These are phyloP conservation scores for Paecilomyces variotii DNA, from an alignment of 2,329 filamentous ascomycete genomes.

Conservation along the genomic window DNA sequence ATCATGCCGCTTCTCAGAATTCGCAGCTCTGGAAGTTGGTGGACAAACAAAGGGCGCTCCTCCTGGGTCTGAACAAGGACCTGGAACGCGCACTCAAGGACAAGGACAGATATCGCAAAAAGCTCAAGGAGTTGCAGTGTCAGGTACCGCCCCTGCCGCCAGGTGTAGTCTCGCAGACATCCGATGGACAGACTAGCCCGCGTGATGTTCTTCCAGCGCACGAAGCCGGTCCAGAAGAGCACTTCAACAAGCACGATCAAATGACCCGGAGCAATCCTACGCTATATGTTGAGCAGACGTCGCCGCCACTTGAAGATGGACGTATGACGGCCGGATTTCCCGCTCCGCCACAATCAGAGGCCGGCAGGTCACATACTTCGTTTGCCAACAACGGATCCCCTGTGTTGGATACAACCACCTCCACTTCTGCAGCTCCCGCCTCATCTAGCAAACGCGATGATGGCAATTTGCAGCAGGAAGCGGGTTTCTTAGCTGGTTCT, in stretches of 20 bases:
- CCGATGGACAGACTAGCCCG: neutral
- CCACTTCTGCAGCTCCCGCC: neutral
- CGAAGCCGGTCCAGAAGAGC: neutral
- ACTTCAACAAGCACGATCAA: neutral
- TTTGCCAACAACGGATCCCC: neutral
- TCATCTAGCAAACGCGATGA: neutral
- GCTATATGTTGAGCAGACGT: neutral
- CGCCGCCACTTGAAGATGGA: neutral
- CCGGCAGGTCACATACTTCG: neutral
- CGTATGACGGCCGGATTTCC: neutral
- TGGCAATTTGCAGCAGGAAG: neutral
- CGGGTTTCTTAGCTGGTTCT: constrained; percentile 1
- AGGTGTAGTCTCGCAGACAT: constrained; percentile 9
- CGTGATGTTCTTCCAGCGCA: neutral
- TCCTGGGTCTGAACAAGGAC: constrained; percentile 88
- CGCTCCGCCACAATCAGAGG: neutral
- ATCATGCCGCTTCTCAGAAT: constrained; percentile 81
- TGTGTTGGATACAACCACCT: neutral
- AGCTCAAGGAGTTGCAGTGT: constrained; percentile 66
- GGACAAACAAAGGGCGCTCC: constrained; percentile 92
- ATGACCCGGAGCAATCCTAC: neutral
- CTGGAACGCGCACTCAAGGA: constrained; percentile 85
- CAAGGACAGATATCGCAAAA: constrained; percentile 87
- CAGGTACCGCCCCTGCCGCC: constrained; percentile 34
- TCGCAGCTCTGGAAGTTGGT: constrained; percentile 89